A percentile compares a stretch with the other conserved stretches of the same genome.
phyloP scores from a whole-genome alignment of 441 rosid genomes.

The California macrophylla region DNA sequence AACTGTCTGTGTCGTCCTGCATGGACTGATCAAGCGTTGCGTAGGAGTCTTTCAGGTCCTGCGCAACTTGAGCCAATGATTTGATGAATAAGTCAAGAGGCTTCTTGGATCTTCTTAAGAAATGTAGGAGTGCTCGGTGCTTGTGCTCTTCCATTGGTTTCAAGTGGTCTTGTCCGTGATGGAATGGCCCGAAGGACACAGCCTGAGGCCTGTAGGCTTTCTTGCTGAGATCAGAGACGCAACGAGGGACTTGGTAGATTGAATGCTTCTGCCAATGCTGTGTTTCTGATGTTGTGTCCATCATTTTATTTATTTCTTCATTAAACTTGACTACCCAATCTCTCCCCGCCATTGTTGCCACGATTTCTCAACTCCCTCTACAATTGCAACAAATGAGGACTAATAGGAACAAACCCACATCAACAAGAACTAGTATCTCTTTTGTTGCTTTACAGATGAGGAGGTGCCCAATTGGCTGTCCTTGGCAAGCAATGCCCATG shows the following conservation, averaged over 20 bases:
- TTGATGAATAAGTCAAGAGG: background rate
- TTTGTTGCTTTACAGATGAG: background rate
- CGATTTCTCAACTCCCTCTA: background rate
- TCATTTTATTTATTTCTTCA: background rate
- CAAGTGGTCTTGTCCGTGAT: background rate
- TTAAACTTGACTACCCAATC: background rate
- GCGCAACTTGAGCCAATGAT: background rate
- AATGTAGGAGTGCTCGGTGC: background rate
- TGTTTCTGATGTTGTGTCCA: background rate
- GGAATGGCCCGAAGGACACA: slow-evolving; percentile 1
- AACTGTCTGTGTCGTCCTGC: background rate
- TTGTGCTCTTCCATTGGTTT: slow-evolving; percentile 1
- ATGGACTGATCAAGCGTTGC: background rate
- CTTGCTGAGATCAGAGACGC: background rate
- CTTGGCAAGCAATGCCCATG: too few relatives aligned
- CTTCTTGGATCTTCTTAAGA: background rate
- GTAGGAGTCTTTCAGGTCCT: background rate
- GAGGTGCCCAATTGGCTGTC: too few relatives aligned
- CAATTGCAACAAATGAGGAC: background rate
- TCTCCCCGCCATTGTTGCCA: background rate
- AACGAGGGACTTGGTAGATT: background rate
- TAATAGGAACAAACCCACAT: background rate
- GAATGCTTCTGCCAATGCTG: background rate
- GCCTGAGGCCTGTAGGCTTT: background rate
- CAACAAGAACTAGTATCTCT: background rate